Evolutionary conservation across 345 rosid species (phyloP).

Genomic region (Moricandia moricandioides): DNA sequence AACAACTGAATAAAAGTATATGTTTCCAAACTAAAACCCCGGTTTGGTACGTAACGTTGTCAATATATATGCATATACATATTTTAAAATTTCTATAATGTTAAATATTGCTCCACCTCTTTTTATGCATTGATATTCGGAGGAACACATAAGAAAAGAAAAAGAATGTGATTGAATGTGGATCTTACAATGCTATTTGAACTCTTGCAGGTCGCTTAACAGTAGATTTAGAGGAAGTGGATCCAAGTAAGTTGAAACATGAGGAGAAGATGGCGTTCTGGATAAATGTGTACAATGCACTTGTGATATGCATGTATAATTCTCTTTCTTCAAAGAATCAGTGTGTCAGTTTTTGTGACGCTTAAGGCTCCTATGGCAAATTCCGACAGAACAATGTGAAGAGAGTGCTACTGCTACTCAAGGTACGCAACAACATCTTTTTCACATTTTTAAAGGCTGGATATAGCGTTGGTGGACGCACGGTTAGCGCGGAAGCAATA

Average conservation of each 20-base stretch:
- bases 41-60: neutral
- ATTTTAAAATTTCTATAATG: neutral
- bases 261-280: too few species aligned
- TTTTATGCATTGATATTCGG: slow-evolving; percentile 20
- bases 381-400: slow-evolving; percentile 85
- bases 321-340: slow-evolving; percentile 13
- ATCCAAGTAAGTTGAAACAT: too few species aligned
- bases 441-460: slow-evolving; percentile 73
- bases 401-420: slow-evolving; percentile 72
- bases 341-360: too few species aligned
- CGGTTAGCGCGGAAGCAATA: slow-evolving; percentile 76
- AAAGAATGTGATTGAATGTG: neutral
- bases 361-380: slow-evolving; percentile 29
- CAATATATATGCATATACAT: too few species aligned
- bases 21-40: neutral
- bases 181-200: slow-evolving; percentile 8
- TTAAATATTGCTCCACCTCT: neutral
- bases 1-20: neutral
- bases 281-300: too few species aligned
- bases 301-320: slow-evolving; percentile 97
- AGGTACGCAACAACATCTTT: slow-evolving; percentile 42
- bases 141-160: neutral
- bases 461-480: slow-evolving; percentile 89
- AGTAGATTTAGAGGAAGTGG: slow-evolving; percentile 68
- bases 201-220: slow-evolving; percentile 61